phyloP scores from a whole-genome alignment of 495 filamentous ascomycete species.

The Sordaria brevicollis region DNA sequence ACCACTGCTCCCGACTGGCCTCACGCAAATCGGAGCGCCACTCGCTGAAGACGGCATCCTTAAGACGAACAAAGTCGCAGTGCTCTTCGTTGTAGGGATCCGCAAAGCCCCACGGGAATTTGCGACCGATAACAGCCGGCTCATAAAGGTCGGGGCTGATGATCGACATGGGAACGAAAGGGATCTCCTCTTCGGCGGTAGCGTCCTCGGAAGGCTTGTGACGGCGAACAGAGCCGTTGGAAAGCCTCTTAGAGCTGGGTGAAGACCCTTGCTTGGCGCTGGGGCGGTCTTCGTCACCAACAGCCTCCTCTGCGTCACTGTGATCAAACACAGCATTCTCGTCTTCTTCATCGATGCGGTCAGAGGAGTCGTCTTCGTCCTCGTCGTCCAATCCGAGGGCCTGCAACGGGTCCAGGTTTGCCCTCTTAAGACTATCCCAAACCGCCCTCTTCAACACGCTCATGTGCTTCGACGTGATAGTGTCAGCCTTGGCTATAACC shows the following conservation, averaged over 20 bases:
- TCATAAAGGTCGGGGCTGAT: slow-evolving; percentile 89
- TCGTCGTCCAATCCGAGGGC: slow-evolving; percentile 70
- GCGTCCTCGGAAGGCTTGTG: slow-evolving; percentile 26
- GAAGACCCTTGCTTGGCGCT: slow-evolving; percentile 23
- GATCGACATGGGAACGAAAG: slow-evolving; percentile 80
- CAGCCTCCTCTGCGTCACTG: slow-evolving; percentile 10
- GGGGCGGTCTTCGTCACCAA: slow-evolving; percentile 18
- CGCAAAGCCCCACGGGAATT: slow-evolving; percentile 94
- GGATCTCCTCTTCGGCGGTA: slow-evolving; percentile 30
- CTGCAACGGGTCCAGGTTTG: slow-evolving; percentile 82
- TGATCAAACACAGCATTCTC: slow-evolving; percentile 38
- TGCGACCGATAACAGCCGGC: slow-evolving; percentile 62
- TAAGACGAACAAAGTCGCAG: slow-evolving; percentile 86
- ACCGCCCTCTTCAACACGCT: slow-evolving; percentile 82
- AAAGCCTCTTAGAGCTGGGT: slow-evolving; percentile 34
- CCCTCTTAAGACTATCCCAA: slow-evolving; percentile 73
- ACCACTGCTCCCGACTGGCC: slow-evolving; percentile 87
- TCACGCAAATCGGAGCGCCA: slow-evolving; percentile 89
- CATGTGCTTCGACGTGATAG: slow-evolving; percentile 90
- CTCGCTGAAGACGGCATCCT: slow-evolving; percentile 84
- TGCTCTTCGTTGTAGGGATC: slow-evolving; percentile 83
- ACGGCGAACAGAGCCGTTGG: slow-evolving; percentile 37
- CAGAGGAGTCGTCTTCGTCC: slow-evolving; percentile 45
- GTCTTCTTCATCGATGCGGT: slow-evolving; percentile 52
- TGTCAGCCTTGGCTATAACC: slow-evolving; percentile 95